phyloP scores from a whole-genome alignment of 192 early-diverging fungal species.

The Backusella sp. region DNA sequence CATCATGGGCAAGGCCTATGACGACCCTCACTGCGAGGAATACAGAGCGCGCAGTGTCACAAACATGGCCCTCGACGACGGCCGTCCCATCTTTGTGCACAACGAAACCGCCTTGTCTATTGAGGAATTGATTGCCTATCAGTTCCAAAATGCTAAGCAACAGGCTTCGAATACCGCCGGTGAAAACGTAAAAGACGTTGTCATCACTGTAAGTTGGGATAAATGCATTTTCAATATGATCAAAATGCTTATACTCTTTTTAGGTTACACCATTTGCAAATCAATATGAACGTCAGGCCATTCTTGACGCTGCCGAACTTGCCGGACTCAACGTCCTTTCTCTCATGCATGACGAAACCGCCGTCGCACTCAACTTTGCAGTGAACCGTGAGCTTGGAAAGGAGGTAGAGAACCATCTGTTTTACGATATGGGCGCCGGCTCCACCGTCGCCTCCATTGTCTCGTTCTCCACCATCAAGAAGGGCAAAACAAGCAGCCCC shows the following conservation, averaged over 20 bases:
- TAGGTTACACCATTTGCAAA: constrained; percentile 90
- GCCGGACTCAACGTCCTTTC: constrained; percentile 80
- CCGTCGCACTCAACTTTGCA: constrained; percentile 94
- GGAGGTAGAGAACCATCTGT: constrained; percentile 77
- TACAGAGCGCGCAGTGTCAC: constrained; percentile 79
- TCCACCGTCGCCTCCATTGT: constrained; percentile 89
- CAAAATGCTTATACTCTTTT: too few relatives aligned
- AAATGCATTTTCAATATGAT: background rate
- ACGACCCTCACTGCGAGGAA: constrained; percentile 64
- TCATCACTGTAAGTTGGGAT: constrained; percentile 74
- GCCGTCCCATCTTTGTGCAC: constrained; percentile 67
- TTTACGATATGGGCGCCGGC: constrained; percentile 98
- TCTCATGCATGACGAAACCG: constrained; percentile 93
- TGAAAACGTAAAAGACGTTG: constrained; percentile 78
- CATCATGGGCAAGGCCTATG: constrained; percentile 75
- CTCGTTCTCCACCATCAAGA: constrained; percentile 67
- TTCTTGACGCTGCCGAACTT: constrained; percentile 91
- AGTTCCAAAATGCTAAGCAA: constrained; percentile 84
- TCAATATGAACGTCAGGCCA: constrained; percentile 87
- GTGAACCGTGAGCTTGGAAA: constrained; percentile 66
- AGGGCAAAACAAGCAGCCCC: constrained; percentile 53
- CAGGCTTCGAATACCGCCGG: constrained; percentile 78
- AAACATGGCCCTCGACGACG: constrained; percentile 69
- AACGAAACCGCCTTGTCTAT: constrained; percentile 61
- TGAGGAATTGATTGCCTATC: constrained; percentile 93